Evolutionary conservation across 495 filamentous ascomycete genomes (phyloP).

Genomic region (Penicillium alfredii): DNA sequence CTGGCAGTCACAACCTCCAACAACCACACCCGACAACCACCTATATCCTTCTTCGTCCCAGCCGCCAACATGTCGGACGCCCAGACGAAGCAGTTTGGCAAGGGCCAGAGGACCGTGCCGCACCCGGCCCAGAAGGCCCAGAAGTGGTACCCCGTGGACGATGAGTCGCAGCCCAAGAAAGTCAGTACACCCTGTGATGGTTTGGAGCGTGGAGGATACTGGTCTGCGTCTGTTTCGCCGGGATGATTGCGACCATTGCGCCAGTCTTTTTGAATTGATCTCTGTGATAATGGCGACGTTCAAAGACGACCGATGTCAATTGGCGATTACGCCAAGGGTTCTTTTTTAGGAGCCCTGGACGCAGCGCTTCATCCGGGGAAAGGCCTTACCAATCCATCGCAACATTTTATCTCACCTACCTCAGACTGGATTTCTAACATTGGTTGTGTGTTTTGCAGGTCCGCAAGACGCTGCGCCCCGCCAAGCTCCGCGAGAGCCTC

Average conservation of each 20-base stretch:
- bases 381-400: slow-evolving; percentile 1
- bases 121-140: slow-evolving; percentile 80
- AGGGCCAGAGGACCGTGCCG: slow-evolving; percentile 87
- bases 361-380: background rate
- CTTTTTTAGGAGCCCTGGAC: background rate
- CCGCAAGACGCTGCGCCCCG: slow-evolving; percentile 86
- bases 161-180: slow-evolving; percentile 85
- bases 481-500: slow-evolving; percentile 79
- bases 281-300: slow-evolving; percentile 2
- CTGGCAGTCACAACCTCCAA: slow-evolving; percentile 36
- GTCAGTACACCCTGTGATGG: slow-evolving; percentile 56
- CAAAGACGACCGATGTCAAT: slow-evolving; percentile 7
- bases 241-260: slow-evolving; percentile 34
- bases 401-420: slow-evolving; percentile 3
- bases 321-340: slow-evolving; percentile 6
- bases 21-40: slow-evolving; percentile 46
- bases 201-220: no score
- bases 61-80: slow-evolving; percentile 60
- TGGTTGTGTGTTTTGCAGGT: slow-evolving; percentile 51
- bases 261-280: slow-evolving; percentile 15
- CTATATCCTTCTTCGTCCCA: slow-evolving; percentile 42
- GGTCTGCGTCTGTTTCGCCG: slow-evolving; percentile 19
- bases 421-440: slow-evolving; percentile 36
- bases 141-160: slow-evolving; percentile 99
- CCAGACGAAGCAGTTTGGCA: slow-evolving; percentile 94